Base-by-base conservation (phyloP, 176 grass and related monocot genomes). In the Cymbopogon citratus region DNA sequence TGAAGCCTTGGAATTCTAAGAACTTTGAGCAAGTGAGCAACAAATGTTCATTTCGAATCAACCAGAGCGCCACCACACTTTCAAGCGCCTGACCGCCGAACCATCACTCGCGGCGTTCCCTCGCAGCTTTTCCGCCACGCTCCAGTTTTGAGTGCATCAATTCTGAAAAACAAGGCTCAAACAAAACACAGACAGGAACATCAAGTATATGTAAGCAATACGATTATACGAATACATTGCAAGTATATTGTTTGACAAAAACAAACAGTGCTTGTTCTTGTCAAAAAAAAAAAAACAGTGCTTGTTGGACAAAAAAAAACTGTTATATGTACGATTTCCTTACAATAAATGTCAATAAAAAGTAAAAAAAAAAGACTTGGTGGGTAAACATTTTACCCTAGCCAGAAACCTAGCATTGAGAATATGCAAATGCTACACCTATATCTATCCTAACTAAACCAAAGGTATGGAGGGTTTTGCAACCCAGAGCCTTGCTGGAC, bases 401-500 rank as follows among this genome's bases (percentile, higher is more conserved):
- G 43, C 27, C 63, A 82, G 51, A 36, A 79, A 57, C 39, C 81
- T 84, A 84, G 39, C 16, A 63, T 43, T 71, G 34, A 63, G 63
- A 81, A 80, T n/a, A 83, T 75, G 73, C 67, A 80, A 80, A 86
- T 75, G 49, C 7, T 83, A 79, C 80, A 80, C 18, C 21, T 77
- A 79, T 63, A 69, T 43, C 31, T 85, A 63, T 64, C 83, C 88
- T 86, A 90, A 11, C 80, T 74, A 79, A 83, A 79, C 63, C 18
- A 65, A 79, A 69, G 69, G 67, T 23, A 70, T 75, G 75, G 11
- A 23, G 18, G 49, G 45, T 68, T 86, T 79, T n/a, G 73, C 40
- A 35, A 28, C 63, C 76, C 33, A 74, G 45, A 69, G 39, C 39
- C 49, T 74, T 41, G 46, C n/a, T 3, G 3, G 36, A 49, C 46